phyloP scores from a whole-genome alignment of 2,329 filamentous ascomycete species.

The Phialophora expanda region DNA sequence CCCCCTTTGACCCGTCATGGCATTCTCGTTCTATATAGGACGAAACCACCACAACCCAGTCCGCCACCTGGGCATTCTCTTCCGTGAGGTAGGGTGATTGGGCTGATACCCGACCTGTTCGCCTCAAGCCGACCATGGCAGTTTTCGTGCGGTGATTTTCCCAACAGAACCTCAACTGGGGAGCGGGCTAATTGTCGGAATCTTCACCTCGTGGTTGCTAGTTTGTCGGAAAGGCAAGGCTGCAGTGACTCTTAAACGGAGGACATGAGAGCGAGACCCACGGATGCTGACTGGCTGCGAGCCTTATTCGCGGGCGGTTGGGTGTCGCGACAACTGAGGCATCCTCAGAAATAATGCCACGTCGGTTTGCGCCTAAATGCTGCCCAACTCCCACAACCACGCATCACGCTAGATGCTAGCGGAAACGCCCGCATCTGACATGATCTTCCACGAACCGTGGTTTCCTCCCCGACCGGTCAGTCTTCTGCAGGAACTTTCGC shows the following conservation, averaged over 20 bases:
- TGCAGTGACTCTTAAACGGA: conserved; percentile 22
- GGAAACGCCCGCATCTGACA: conserved; percentile 30
- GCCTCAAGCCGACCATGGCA: conserved; percentile 4
- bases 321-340: conserved; percentile 32
- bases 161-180: conserved; percentile 25
- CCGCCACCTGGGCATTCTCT: conserved; percentile 16
- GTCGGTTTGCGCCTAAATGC: conserved; percentile 30
- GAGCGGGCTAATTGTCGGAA: conserved; percentile 12
- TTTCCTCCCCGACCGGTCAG: conserved; percentile 20
- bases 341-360: conserved; percentile 37
- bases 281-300: conserved; percentile 3
- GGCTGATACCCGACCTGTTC: conserved; percentile 17
- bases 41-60: conserved; percentile 9
- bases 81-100: conserved; percentile 22
- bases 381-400: conserved; percentile 32
- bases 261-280: conserved; percentile 22
- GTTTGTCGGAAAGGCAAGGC: conserved; percentile 27
- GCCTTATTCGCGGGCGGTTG: conserved; percentile 29
- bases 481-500: conserved; percentile 30
- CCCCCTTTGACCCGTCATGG: conserved; percentile 16
- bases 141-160: conserved; percentile 16
- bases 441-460: conserved; percentile 29
- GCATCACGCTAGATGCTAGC: conserved; percentile 27
- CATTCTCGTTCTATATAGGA: conserved; percentile 33
- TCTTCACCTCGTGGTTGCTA: conserved; percentile 29